Conservation (phyloP, 306 rosid species). For the Begonia peltatifolia region DNA sequence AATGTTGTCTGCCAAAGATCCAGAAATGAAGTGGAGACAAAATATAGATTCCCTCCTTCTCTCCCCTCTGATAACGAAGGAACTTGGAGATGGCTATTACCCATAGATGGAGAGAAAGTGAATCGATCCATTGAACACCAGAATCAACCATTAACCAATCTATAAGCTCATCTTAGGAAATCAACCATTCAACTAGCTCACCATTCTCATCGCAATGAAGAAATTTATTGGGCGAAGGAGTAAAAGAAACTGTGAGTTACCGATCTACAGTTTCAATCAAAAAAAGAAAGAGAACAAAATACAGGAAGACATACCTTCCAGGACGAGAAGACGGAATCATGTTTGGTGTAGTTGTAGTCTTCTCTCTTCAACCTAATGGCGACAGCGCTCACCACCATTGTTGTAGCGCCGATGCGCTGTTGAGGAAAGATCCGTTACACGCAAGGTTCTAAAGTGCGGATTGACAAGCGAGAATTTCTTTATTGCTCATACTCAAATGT, state of each 20-base stretch:
- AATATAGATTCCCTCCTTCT: not conserved
- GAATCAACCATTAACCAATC: not conserved
- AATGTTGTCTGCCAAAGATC: not conserved
- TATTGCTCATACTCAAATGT: too few relatives aligned
- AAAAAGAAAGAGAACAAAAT: not conserved
- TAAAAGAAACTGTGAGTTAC: not conserved
- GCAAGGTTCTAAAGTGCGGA: constrained; percentile 2
- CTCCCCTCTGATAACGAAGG: too few relatives aligned
- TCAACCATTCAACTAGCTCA: not conserved
- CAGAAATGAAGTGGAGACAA: not conserved
- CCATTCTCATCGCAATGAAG: not conserved
- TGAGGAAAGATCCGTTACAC: constrained; percentile 7
- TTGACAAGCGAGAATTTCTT: not conserved
- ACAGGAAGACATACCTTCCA: constrained; percentile 47
- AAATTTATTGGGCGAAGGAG: not conserved
- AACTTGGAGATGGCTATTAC: too few relatives aligned
- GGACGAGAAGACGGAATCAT: constrained; percentile 40
- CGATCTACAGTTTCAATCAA: not conserved
- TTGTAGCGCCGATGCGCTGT: not conserved
- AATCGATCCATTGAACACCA: too few relatives aligned
- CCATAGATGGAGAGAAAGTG: too few relatives aligned
- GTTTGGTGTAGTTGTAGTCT: constrained; percentile 47
- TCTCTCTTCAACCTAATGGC: constrained; percentile 45
- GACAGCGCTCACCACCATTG: constrained; percentile 13
- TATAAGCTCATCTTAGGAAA: not conserved